Conservation (phyloP, 805 yeast species). For the Starmerella bombi region DNA sequence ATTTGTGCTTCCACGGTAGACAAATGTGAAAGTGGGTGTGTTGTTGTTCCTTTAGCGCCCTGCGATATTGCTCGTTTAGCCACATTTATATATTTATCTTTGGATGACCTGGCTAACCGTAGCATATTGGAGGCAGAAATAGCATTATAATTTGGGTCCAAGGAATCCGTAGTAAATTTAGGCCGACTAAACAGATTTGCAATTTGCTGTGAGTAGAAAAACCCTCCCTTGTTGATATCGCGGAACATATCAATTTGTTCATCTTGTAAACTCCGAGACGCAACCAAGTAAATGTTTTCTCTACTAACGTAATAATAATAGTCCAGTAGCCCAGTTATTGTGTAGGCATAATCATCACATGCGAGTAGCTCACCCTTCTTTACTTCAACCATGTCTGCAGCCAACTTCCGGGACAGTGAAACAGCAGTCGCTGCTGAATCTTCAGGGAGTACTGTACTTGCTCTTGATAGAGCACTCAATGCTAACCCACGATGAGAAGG, state of each 20-base stretch:
- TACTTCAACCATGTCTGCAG: not conserved
- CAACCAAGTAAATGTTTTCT: conserved; percentile 20
- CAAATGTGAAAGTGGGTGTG: too few species aligned
- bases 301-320: conserved; percentile 26
- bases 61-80: too few species aligned
- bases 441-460: conserved; percentile 3
- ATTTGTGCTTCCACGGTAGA: too few species aligned
- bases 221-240: conserved; percentile 27
- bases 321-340: conserved; percentile 28
- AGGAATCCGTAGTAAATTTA: conserved; percentile 28
- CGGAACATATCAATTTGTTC: conserved; percentile 25
- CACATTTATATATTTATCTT: too few species aligned
- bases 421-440: not conserved
- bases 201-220: conserved; percentile 21
- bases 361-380: too few species aligned
- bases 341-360: conserved; percentile 30
- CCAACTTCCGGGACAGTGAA: not conserved
- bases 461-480: conserved; percentile 27
- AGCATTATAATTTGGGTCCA: conserved; percentile 31
- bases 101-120: too few species aligned
- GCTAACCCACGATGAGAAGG: conserved; percentile 17
- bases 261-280: conserved; percentile 27
- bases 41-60: too few species aligned
- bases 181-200: conserved; percentile 26
- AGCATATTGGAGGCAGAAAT: conserved; percentile 25